Evolutionary conservation across 1,139 yeast species (phyloP), one percentile per base, ranked within the genome.

Genomic region (Nakaseomyces kungkrabaensis): DNA sequence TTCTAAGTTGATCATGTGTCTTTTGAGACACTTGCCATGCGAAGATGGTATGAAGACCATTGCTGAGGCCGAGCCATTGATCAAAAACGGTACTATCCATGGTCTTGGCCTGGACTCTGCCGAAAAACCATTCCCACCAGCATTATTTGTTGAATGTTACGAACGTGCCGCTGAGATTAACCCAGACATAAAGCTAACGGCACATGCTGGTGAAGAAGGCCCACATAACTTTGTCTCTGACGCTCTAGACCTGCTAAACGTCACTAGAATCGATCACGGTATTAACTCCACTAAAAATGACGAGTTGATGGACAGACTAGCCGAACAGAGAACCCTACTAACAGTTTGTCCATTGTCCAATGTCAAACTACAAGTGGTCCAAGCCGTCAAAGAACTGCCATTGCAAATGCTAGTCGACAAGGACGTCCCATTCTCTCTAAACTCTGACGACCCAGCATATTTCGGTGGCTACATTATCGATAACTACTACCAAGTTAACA

Each of bases 191-290:
- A 76, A 79, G 42, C 72, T 82, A 49, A 85, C 95, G 37, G 92
- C 94, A 2, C 95, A 85, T 64, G 94, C 92, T 3, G 95, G 95
- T 57, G 95, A 85, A 68, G 94, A 85, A 69, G 94, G 92, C 48
- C 86, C 82, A 55, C 79, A 85, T 44, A 73, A 77, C 13, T 84
- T 72, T 56, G 85, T 85, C 37, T 56, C 69, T 10, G 72, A 73
- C 48, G 71, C 92, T 1, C 68, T 85, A 54, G 80, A 82, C 58
- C 56, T 72, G 44, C 73, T 85, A 56, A 72, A 77, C 1, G 86
- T 78, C 13, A 73, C 79, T 34, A 76, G 95, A 68, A 81, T 85
- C 51, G 95, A 85, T 61, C 95, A 85, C 62, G 95, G 95, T 48
- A 77, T 85, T 52, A 79, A 82, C 59, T 75, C 86, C 11, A 68